Conservation (phyloP, 352 stramenopile genomes). For the Phytophthora meadii region DNA sequence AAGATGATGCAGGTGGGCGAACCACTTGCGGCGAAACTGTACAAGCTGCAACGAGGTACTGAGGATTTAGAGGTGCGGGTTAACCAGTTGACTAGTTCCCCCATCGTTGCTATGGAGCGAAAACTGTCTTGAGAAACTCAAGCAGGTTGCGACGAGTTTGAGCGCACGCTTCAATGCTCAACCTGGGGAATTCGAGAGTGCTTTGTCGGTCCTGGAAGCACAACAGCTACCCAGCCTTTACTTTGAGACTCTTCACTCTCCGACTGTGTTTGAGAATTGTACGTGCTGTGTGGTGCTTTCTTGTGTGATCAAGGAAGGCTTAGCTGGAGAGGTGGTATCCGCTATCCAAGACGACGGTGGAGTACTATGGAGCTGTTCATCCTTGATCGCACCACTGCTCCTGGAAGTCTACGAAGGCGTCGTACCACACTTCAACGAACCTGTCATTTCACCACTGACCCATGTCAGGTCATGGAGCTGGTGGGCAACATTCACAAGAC, state of each 20-base stretch:
- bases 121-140: constrained; percentile 72
- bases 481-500: constrained; percentile 59
- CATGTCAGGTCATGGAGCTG: constrained; percentile 92
- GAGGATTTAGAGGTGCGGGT: constrained; percentile 42
- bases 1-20: constrained; percentile 75
- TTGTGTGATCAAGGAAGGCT: constrained; percentile 90
- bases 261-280: constrained; percentile 87
- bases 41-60: constrained; percentile 48
- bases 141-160: constrained; percentile 57
- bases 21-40: constrained; percentile 62
- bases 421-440: constrained; percentile 91
- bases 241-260: constrained; percentile 57
- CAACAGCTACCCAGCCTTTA: constrained; percentile 70
- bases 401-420: constrained; percentile 92
- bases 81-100: constrained; percentile 43
- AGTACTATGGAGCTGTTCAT: constrained; percentile 91
- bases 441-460: constrained; percentile 87
- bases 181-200: constrained; percentile 57
- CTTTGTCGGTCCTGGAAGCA: constrained; percentile 58
- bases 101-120: constrained; percentile 76
- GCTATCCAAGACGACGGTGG: constrained; percentile 69
- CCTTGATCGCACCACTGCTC: constrained; percentile 89
- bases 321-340: constrained; percentile 84
- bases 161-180: constrained; percentile 49
- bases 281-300: constrained; percentile 94